These are phyloP conservation scores for Aspergillus quadricinctus DNA, from an alignment of 2,329 filamentous ascomycete genomes.

Conservation along the genomic window DNA sequence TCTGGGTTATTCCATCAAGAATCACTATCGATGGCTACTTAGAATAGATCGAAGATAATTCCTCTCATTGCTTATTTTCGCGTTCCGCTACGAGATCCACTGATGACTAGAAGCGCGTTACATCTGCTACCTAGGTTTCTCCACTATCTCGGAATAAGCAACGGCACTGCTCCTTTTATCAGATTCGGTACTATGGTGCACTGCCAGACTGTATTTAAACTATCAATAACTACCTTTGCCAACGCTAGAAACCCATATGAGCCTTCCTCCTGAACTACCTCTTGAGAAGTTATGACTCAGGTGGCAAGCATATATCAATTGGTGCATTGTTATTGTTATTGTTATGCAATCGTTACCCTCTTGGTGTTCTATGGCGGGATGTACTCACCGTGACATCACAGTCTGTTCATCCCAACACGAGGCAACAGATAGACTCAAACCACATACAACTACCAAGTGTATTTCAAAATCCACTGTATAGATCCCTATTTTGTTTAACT, in stretches of 20 bases:
- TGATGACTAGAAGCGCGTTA: neutral
- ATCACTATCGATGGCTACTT: neutral
- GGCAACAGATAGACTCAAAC: neutral
- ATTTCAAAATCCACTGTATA: neutral
- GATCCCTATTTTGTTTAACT: neutral
- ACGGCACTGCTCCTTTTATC: neutral
- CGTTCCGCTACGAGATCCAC: neutral
- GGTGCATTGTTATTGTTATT: neutral
- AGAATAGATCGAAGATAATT: neutral
- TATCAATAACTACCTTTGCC: neutral
- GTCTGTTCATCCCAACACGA: neutral
- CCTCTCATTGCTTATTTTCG: neutral
- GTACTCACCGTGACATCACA: conserved; percentile 26
- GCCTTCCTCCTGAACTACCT: neutral
- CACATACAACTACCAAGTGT: neutral
- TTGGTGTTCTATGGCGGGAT: conserved; percentile 9
- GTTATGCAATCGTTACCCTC: neutral
- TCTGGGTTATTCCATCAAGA: neutral
- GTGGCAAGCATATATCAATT: neutral
- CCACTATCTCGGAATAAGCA: neutral
- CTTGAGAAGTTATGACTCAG: neutral
- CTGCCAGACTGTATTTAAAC: neutral
- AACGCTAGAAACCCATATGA: neutral
- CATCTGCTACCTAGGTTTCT: too few relatives aligned
- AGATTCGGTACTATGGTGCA: neutral